phyloP scores from a whole-genome alignment of 495 filamentous ascomycete genomes.

The Parmelia sp. region DNA sequence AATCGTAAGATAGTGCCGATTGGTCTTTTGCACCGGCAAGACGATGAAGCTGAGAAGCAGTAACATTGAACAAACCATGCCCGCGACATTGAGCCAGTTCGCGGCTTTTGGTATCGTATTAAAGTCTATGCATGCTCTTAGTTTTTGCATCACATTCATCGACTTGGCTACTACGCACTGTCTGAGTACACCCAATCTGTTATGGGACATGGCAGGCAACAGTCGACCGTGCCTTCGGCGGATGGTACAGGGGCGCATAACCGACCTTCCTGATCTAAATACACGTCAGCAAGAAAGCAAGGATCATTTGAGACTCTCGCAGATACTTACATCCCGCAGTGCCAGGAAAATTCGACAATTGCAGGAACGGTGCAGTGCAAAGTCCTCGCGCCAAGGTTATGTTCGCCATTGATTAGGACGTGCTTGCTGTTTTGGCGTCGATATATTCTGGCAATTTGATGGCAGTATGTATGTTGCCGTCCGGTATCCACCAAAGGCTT shows the following conservation, averaged over 20 bases:
- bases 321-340: conserved; percentile 58
- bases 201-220: conserved; percentile 87
- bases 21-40: conserved; percentile 82
- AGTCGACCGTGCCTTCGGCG: conserved; percentile 42
- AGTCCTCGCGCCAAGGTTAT: conserved; percentile 34
- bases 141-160: background rate
- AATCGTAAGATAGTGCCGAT: conserved; percentile 87
- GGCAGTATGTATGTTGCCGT: conserved; percentile 3
- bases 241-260: conserved; percentile 50
- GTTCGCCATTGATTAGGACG: conserved; percentile 22
- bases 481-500: conserved; percentile 3
- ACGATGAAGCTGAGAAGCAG: conserved; percentile 75
- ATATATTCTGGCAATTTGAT: background rate
- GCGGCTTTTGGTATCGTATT: conserved; percentile 54
- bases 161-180: conserved; percentile 8
- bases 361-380: conserved; percentile 61
- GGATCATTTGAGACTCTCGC: background rate
- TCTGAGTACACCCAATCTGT: conserved; percentile 80
- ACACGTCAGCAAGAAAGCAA: conserved; percentile 17
- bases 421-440: background rate
- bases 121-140: conserved; percentile 46
- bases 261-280: conserved; percentile 61
- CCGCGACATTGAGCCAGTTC: conserved; percentile 72
- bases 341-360: conserved; percentile 51
- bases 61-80: conserved; percentile 65